Evolutionary conservation across 1,284 basidiomycete genomes (phyloP).

Genomic region (Sphagnurus paluster): DNA sequence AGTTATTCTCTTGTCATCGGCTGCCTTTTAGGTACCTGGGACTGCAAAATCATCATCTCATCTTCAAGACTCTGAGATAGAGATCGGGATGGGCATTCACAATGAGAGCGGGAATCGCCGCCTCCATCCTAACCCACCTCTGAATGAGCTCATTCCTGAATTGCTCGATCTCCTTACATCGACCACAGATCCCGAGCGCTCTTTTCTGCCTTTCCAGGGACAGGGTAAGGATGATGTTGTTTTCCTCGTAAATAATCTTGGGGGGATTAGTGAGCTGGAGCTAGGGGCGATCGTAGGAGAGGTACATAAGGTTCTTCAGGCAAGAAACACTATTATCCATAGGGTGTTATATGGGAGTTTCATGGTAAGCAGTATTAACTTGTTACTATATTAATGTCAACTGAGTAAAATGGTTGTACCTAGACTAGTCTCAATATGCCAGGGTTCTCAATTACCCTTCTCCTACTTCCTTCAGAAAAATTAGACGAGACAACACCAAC

Average conservation of each 20-base stretch:
- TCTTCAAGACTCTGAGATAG: conserved; percentile 68
- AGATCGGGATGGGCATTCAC: conserved; percentile 91
- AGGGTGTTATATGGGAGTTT: conserved; percentile 78
- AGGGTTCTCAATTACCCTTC: conserved; percentile 87
- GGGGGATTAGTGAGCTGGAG: conserved; percentile 87
- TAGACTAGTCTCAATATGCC: conserved; percentile 94
- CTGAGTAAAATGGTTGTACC: conserved; percentile 4
- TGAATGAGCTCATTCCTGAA: conserved; percentile 69
- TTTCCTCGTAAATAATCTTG: conserved; percentile 78
- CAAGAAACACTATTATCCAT: conserved; percentile 57
- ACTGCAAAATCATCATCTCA: conserved; percentile 64
- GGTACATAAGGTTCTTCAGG: conserved; percentile 53
- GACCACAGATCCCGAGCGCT: conserved; percentile 79
- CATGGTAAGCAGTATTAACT: conserved; percentile 57
- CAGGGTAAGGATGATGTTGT: conserved; percentile 67
- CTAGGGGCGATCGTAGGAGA: conserved; percentile 70
- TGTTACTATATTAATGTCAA: background rate
- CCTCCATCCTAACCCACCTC: conserved; percentile 68
- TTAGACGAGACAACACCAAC: conserved; percentile 38
- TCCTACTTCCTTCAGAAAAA: conserved; percentile 66
- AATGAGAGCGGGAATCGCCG: conserved; percentile 85
- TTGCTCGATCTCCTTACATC: conserved; percentile 76
- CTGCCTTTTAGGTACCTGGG: conserved; percentile 66
- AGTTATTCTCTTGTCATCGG: background rate
- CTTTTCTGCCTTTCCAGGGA: conserved; percentile 78